Base-by-base conservation (phyloP, 2,329 filamentous ascomycete species). In the Epichloe uncinata region DNA sequence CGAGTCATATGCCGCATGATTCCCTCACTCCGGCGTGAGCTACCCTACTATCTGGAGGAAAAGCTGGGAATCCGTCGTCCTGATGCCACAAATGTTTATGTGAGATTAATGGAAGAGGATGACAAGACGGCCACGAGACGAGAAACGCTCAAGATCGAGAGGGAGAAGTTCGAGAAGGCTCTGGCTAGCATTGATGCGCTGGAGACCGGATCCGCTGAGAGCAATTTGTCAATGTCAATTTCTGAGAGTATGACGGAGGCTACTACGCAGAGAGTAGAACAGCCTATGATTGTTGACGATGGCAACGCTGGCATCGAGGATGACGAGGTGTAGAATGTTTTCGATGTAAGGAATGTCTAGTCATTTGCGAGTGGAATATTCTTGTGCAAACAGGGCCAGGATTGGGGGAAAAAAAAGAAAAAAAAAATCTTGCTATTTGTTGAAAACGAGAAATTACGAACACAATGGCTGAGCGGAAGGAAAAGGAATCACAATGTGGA, bases 21-120 rank as follows among this genome's bases (percentile, higher is more conserved):
- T 5, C 73, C 74, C 0, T 60, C 65, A 3, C 67, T 77, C 5
- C 63, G 68, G 8, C 52, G 57, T 2, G 56, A 65, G 7, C 65
- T 75, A 3, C 66, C 69, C 2, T 61, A 55, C 3, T 69, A 73
- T 41, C 63, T 78, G 1, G 69, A 74, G 34, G 60, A 62, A 15
- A 62, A 69, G 54, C 65, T 78, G 0, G 72, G 70, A 0, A 55
- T 76, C 8, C 55, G 63, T 5, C 60, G 64, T 2, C 50, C 58
- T 1, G 55, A 63, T 22, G 58, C 62, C 11, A 42, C 48, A 40
- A 53, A 50, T 1, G 58, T 67, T 2, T 75, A 70, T 50, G 60
- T 64, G 47, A 61, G 60, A 16, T 63, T 76, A 5, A 75, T 77
- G 73, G 72, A 70, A 20, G 73, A 77, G 49, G 72, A 76, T 48